Percentiles rank a stretch among this genome's conserved stretches.
Evolutionary conservation across 1,284 basidiomycete genomes (phyloP).

Genomic region (Malassezia slooffiae): DNA sequence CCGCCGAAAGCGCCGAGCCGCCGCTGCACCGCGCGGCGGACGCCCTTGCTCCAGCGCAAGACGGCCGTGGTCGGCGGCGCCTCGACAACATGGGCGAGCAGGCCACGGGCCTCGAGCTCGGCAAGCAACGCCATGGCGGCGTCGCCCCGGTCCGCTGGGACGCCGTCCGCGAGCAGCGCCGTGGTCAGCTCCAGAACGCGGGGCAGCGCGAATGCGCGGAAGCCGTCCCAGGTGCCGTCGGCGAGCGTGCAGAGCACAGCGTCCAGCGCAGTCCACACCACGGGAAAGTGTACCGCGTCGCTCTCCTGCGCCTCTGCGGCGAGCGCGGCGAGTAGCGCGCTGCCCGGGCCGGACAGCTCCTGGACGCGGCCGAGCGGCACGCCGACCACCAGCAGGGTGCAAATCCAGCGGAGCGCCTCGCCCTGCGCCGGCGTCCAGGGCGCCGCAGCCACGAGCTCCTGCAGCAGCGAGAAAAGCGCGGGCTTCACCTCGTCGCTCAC

Average conservation of each 20-base stretch:
- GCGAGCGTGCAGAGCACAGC: constrained; percentile 31
- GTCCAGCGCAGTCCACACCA: constrained; percentile 27
- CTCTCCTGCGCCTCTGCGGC: constrained; percentile 12
- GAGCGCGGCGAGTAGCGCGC: constrained; percentile 10
- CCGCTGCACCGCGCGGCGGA: background rate
- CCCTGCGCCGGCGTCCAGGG: background rate
- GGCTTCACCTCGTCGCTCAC: constrained; percentile 25
- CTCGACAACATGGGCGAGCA: constrained; percentile 2
- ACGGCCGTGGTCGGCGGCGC: constrained; percentile 12
- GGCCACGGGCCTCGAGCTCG: constrained; percentile 9
- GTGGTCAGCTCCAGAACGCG: constrained; percentile 28
- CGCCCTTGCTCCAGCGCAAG: constrained; percentile 9
- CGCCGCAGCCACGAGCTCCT: constrained; percentile 1
- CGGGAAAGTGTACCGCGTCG: background rate
- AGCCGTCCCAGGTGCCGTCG: constrained; percentile 32
- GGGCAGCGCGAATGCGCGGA: constrained; percentile 37
- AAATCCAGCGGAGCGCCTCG: constrained; percentile 3
- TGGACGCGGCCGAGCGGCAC: constrained; percentile 38
- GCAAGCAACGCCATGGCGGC: constrained; percentile 31
- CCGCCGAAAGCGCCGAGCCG: too few relatives aligned
- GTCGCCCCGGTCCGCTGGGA: background rate
- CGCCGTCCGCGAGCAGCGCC: constrained; percentile 3
- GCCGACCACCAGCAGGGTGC: constrained; percentile 21
- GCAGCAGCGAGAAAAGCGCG: constrained; percentile 24
- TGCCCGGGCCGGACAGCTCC: constrained; percentile 18